A percentile compares a stretch with the other conserved stretches of the same genome.
These are phyloP conservation scores for Leishmania tropica DNA, from an alignment of 208 protist genomes.

Conservation along the genomic window DNA sequence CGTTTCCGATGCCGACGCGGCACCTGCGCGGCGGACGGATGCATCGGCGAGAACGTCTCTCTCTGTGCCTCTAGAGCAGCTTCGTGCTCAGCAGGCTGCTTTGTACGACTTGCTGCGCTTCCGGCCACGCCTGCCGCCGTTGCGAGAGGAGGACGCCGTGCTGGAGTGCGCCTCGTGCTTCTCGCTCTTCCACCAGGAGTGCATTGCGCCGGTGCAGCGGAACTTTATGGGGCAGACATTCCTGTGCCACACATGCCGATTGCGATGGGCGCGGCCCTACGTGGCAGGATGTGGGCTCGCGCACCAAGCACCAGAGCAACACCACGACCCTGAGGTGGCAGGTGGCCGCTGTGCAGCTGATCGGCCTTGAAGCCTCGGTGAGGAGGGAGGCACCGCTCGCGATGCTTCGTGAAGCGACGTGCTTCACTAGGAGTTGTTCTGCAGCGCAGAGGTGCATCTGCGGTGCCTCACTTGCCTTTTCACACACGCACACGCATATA, in stretches of 20 bases:
- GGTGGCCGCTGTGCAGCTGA: not conserved
- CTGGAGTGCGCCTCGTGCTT: constrained; percentile 80
- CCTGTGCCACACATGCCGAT: constrained; percentile 77
- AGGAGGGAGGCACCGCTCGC: not conserved
- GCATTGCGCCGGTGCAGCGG: constrained; percentile 68
- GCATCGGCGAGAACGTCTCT: not conserved
- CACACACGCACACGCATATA: not conserved
- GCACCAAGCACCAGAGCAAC: constrained; percentile 6
- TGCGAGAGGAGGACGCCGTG: constrained; percentile 72
- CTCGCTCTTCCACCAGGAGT: constrained; percentile 75
- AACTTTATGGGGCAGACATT: constrained; percentile 52
- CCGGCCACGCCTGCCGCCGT: constrained; percentile 20
- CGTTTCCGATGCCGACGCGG: not conserved
- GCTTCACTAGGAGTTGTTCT: not conserved
- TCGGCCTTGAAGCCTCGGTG: not conserved
- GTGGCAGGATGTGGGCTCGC: constrained; percentile 9
- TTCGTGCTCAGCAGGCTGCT: constrained; percentile 18
- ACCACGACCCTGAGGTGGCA: not conserved
- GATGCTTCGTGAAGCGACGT: not conserved
- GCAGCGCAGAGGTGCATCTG: not conserved
- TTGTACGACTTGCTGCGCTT: constrained; percentile 25
- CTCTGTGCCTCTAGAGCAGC: constrained; percentile 13
- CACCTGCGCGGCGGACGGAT: not conserved
- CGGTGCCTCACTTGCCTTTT: not conserved
- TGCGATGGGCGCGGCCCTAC: constrained; percentile 28